These are phyloP conservation scores for Monotropa hypopitys DNA, from an alignment of 179 eudicot species.

Conservation along the genomic window DNA sequence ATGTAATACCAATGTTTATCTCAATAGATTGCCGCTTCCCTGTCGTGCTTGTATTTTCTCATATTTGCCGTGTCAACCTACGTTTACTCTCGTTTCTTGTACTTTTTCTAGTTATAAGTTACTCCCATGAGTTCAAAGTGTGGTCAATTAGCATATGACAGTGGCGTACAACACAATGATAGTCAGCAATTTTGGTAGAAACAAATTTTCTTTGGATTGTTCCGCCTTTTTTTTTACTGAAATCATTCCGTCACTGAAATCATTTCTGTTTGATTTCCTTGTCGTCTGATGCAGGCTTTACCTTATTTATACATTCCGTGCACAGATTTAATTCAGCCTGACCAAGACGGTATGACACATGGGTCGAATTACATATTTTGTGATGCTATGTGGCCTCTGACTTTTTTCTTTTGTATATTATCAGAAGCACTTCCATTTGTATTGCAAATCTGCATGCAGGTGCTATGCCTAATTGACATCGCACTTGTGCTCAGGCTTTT, in stretches of 20 bases:
- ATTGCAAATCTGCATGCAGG: background rate
- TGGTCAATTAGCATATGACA: background rate
- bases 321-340: slow-evolving; percentile 47
- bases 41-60: background rate
- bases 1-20: background rate
- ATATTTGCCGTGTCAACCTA: background rate
- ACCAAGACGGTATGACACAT: slow-evolving; percentile 35
- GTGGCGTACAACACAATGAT: background rate
- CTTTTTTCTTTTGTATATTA: background rate
- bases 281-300: slow-evolving; percentile 45
- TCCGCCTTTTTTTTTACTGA: background rate
- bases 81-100: background rate
- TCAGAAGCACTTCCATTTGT: background rate
- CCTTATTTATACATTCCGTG: slow-evolving; percentile 79
- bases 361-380: background rate
- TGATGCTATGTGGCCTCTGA: background rate
- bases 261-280: slow-evolving; percentile 1
- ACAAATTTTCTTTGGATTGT: background rate
- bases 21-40: background rate
- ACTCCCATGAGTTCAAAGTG: background rate
- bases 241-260: background rate
- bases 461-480: background rate
- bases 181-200: background rate
- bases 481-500: background rate
- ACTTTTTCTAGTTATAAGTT: background rate